Evolutionary conservation across 441 rosid species (phyloP).

Genomic region (Adansonia grandidieri): DNA sequence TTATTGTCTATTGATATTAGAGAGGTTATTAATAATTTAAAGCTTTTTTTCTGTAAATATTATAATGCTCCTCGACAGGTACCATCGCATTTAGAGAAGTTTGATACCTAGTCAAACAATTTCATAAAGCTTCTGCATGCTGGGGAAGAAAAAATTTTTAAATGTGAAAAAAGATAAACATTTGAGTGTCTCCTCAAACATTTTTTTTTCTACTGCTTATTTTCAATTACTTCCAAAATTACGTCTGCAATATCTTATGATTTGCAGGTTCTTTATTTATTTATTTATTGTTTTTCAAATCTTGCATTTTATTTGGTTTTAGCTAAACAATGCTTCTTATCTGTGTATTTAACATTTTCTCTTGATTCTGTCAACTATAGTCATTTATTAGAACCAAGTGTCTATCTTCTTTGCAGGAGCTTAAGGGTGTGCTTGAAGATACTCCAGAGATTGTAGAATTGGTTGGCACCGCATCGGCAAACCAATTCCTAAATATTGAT

Average conservation of each 20-base stretch:
- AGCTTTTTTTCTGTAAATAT: neutral
- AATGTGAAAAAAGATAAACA: neutral
- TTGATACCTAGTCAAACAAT: neutral
- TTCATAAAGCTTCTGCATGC: neutral
- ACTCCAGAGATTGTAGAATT: conserved; percentile 88
- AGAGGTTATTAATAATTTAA: neutral
- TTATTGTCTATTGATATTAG: conserved; percentile 8
- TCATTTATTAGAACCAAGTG: conserved; percentile 19
- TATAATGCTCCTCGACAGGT: neutral
- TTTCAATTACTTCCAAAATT: neutral
- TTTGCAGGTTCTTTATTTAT: neutral
- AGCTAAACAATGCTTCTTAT: neutral
- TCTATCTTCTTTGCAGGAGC: conserved; percentile 57
- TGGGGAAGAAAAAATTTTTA: neutral
- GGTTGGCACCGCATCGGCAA: conserved; percentile 58
- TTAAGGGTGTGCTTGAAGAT: conserved; percentile 63
- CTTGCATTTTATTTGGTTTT: conserved; percentile 4
- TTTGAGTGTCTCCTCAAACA: neutral
- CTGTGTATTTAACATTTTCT: neutral
- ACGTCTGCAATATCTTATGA: conserved; percentile 5
- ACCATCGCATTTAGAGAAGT: neutral
- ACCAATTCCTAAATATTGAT: conserved; percentile 42
- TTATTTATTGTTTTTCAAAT: neutral
- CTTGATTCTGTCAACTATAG: neutral
- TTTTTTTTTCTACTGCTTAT: no score